phyloP scores from a whole-genome alignment of 2,329 filamentous ascomycete genomes.

The Penicillium nordicum region DNA sequence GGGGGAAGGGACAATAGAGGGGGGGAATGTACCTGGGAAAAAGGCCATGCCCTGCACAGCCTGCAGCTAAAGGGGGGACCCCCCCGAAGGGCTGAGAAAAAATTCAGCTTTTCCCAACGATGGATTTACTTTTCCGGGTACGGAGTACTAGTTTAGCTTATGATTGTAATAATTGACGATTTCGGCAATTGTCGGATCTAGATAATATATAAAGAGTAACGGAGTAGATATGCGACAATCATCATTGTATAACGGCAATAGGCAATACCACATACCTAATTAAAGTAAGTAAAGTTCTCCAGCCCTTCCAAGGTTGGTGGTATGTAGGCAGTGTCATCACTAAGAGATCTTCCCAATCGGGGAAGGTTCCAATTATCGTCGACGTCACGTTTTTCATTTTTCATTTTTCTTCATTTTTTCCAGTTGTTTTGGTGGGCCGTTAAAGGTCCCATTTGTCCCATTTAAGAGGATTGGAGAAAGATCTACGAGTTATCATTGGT shows the following conservation, averaged over 20 bases:
- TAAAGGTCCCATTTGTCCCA: not conserved
- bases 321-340: not conserved
- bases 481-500: not conserved
- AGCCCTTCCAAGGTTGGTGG: not conserved
- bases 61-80: conserved; percentile 6
- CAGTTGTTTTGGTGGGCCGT: conserved; percentile 8
- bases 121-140: not conserved
- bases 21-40: conserved; percentile 16
- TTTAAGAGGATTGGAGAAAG: not conserved
- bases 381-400: conserved; percentile 22
- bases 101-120: not conserved
- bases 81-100: conserved; percentile 4
- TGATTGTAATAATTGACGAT: not conserved
- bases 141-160: no score
- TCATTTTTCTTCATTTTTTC: no score
- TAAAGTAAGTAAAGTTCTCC: not conserved
- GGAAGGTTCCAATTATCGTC: conserved; percentile 12
- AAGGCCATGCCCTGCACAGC: conserved; percentile 10
- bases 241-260: not conserved
- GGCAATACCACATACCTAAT: not conserved
- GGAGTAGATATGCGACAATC: not conserved
- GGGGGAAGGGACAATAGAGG: not conserved
- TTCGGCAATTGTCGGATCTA: not conserved
- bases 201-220: not conserved
- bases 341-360: conserved; percentile 1